Percentiles rank a stretch among this genome's conserved stretches.
phyloP scores from a whole-genome alignment of 2,329 filamentous ascomycete genomes.

The Scedosporium apiospermum region DNA sequence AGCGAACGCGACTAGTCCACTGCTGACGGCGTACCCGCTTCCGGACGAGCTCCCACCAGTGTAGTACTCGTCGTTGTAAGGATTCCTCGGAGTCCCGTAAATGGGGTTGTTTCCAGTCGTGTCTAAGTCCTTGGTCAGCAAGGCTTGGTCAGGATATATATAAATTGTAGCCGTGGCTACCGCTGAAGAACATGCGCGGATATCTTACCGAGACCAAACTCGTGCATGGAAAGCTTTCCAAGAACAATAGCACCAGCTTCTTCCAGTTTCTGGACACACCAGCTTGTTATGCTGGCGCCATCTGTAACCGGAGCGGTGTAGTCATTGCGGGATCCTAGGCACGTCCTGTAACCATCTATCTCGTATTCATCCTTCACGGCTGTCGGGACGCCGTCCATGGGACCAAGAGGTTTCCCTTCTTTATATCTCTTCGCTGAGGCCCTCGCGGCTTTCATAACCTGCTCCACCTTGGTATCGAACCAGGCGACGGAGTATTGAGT shows the following conservation, averaged over 20 bases:
- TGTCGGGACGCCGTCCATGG: slow-evolving; percentile 64
- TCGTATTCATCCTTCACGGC: slow-evolving; percentile 71
- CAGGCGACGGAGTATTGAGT: slow-evolving; percentile 33
- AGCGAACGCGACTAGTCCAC: slow-evolving; percentile 61
- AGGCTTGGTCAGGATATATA: not conserved
- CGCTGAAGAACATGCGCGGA: slow-evolving; percentile 1
- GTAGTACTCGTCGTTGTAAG: slow-evolving; percentile 64
- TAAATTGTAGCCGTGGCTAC: not conserved
- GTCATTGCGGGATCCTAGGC: slow-evolving; percentile 51
- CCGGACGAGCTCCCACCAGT: slow-evolving; percentile 70
- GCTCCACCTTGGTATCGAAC: slow-evolving; percentile 31
- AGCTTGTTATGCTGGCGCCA: slow-evolving; percentile 41
- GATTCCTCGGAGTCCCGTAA: slow-evolving; percentile 66
- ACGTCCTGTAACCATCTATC: slow-evolving; percentile 62
- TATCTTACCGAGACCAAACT: slow-evolving; percentile 54
- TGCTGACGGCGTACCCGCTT: slow-evolving; percentile 58
- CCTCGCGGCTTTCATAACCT: slow-evolving; percentile 30
- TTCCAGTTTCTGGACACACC: slow-evolving; percentile 61
- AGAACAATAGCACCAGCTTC: slow-evolving; percentile 63
- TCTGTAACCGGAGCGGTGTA: slow-evolving; percentile 39
- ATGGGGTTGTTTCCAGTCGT: slow-evolving; percentile 68
- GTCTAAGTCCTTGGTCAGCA: slow-evolving; percentile 26
- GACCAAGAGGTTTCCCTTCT: slow-evolving; percentile 47
- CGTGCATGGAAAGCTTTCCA: slow-evolving; percentile 69
- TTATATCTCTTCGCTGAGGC: slow-evolving; percentile 37